Evolutionary conservation across 345 rosid genomes (phyloP).

Genomic region (Citrus medica): DNA sequence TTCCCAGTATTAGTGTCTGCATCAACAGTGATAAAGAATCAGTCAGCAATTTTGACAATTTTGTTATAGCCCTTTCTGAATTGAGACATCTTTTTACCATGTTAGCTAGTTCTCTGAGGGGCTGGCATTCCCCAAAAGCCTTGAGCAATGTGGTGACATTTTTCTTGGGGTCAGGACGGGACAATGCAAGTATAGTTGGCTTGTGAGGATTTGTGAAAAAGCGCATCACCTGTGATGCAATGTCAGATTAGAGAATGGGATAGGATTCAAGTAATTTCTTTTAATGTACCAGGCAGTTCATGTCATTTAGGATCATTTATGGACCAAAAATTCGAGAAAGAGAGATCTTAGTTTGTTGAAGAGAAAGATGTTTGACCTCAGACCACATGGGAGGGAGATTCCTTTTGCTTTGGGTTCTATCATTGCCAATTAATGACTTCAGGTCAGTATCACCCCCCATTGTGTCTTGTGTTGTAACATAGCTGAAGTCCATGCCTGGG

Average conservation of each 20-base stretch:
- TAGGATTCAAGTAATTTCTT: neutral
- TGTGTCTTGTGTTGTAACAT: conserved; percentile 48
- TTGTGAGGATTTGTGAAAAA: conserved; percentile 92
- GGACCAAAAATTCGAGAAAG: neutral
- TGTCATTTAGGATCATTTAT: neutral
- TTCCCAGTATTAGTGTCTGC: conserved; percentile 64
- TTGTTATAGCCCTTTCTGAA: neutral
- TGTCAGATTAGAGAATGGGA: neutral
- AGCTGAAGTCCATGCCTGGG: conserved; percentile 74
- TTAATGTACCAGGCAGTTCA: neutral
- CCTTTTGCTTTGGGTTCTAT: conserved; percentile 57
- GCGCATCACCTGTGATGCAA: conserved; percentile 61
- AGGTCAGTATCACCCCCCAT: conserved; percentile 49
- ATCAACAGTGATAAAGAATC: neutral
- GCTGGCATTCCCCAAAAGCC: conserved; percentile 90
- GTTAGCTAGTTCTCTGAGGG: conserved; percentile 84
- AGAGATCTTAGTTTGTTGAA: neutral
- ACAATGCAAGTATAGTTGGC: conserved; percentile 83
- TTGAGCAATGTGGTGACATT: conserved; percentile 82
- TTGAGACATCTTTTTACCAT: conserved; percentile 40
- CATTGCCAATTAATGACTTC: conserved; percentile 53
- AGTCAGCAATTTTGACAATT: conserved; percentile 6
- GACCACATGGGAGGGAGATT: conserved; percentile 84
- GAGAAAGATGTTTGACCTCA: conserved; percentile 41
- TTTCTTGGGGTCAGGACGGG: conserved; percentile 92